phyloP scores from a whole-genome alignment of 345 rosid species.

The Clarkia xantiana region DNA sequence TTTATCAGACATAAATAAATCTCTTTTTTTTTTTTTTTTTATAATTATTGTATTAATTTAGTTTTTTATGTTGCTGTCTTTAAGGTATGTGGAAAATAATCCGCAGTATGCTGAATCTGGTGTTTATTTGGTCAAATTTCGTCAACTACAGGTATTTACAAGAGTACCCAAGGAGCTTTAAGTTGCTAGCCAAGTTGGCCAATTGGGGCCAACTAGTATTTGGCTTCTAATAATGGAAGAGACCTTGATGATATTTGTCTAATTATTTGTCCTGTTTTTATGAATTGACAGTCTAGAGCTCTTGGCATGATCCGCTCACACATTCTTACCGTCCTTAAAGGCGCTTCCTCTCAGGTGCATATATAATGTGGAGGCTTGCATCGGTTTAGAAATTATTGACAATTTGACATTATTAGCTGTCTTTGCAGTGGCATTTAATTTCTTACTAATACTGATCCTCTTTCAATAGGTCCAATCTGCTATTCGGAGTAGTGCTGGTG shows the following conservation, averaged over 20 bases:
- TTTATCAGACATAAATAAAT: background rate
- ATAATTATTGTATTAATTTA: background rate
- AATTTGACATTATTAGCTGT: no score
- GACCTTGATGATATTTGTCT: no score
- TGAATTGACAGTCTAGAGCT: conserved; percentile 74
- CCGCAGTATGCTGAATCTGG: conserved; percentile 93
- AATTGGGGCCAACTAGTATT: background rate
- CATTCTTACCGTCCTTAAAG: conserved; percentile 73
- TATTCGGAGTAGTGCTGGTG: conserved; percentile 49
- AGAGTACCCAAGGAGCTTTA: background rate
- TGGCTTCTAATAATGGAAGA: no score
- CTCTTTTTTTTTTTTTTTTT: background rate
- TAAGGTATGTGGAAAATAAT: conserved; percentile 75
- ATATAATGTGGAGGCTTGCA: no score
- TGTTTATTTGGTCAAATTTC: conserved; percentile 88
- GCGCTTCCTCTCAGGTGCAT: conserved; percentile 66
- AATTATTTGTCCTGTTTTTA: background rate
- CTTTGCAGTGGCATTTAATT: no score
- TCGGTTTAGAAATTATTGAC: no score
- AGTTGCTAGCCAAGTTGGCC: background rate
- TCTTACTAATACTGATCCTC: no score
- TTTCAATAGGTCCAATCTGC: conserved; percentile 69
- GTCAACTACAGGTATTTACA: conserved; percentile 75
- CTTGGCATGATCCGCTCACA: conserved; percentile 86
- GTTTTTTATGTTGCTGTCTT: background rate